Base-by-base conservation (phyloP, 1,284 basidiomycete genomes). In the Fereydounia khargensis region DNA sequence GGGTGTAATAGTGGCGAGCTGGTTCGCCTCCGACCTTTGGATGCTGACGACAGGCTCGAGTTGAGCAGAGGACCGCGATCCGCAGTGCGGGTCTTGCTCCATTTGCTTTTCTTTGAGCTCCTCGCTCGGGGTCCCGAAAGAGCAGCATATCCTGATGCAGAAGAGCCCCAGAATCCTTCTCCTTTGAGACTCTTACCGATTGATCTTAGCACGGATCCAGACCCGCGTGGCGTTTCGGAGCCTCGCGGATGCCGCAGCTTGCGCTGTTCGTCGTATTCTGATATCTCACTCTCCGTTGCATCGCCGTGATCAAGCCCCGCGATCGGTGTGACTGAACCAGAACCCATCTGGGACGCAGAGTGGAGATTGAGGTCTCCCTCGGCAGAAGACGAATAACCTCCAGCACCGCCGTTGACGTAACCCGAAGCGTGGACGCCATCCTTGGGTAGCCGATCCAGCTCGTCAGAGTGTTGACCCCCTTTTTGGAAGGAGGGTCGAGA, bases 231-330 rank as follows among this genome's bases (percentile, higher is more conserved):
- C 1, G 43, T 31, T 4, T 35, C 39, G 45, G 47, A 42, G 19
- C 48, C 49, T 17, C 55, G 39, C 39, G 43, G 22, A 7, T 37
- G 54, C 47, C 52, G 45, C 39, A 50, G 27, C 46, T 46, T 53
- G 24, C 42, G 41, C n/a, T 20, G 51, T 18, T 62, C 54, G 39
- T 65, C 63, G 35, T 57, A 59, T 22, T 65, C 63, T 17, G 59
- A 61, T 10, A 49, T 40, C 30, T 60, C 60, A 31, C 56, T 60
- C 39, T 66, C 64, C n/a, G 60, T 55, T 47, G 63, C 47, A 27
- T 62, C 63, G 35, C 49, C 44, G n/a, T n/a, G 23, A 53, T 53
- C 46, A 49, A 47, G 27, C 48, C 5, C 6, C 20, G 19, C 35
- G 46, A 22, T 62, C 44, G 38, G 37, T 45, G 28, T 58, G 43